These are phyloP conservation scores for Pleurostoma richardsiae DNA, from an alignment of 2,329 filamentous ascomycete species.

Conservation along the genomic window DNA sequence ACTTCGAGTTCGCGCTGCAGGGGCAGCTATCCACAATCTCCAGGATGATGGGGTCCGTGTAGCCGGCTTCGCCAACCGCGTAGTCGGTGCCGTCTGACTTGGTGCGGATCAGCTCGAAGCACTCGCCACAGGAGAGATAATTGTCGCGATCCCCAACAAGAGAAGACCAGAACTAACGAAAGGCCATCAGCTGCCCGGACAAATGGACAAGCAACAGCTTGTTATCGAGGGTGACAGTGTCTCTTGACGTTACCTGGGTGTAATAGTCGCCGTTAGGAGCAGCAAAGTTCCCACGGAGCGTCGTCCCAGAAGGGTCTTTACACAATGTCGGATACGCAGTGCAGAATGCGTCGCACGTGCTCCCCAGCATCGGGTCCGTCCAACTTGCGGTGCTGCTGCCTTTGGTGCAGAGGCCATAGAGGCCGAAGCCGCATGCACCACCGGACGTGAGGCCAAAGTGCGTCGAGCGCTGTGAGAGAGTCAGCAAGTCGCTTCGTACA, in stretches of 20 bases:
- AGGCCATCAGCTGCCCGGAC: too few relatives aligned
- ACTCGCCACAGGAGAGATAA: constrained; percentile 12
- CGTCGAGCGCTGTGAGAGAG: background rate
- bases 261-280: constrained; percentile 8
- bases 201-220: too few relatives aligned
- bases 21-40: constrained; percentile 11
- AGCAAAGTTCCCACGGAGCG: constrained; percentile 1
- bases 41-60: constrained; percentile 10
- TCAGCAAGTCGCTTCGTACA: background rate
- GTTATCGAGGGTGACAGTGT: too few relatives aligned
- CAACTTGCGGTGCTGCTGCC: background rate
- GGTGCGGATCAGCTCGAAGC: constrained; percentile 9
- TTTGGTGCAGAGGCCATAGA: constrained; percentile 2
- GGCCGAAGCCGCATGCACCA: background rate
- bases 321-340: constrained; percentile 1
- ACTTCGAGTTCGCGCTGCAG: constrained; percentile 11
- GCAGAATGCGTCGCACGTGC: constrained; percentile 1
- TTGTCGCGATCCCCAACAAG: constrained; percentile 10
- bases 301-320: background rate
- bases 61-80: constrained; percentile 8
- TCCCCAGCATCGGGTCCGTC: background rate
- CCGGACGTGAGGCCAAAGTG: background rate
- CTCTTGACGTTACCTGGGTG: constrained; percentile 4
- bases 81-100: constrained; percentile 11
- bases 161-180: constrained; percentile 9